phyloP scores from a whole-genome alignment of 2,329 filamentous ascomycete genomes.

The Orbilia javanica region DNA sequence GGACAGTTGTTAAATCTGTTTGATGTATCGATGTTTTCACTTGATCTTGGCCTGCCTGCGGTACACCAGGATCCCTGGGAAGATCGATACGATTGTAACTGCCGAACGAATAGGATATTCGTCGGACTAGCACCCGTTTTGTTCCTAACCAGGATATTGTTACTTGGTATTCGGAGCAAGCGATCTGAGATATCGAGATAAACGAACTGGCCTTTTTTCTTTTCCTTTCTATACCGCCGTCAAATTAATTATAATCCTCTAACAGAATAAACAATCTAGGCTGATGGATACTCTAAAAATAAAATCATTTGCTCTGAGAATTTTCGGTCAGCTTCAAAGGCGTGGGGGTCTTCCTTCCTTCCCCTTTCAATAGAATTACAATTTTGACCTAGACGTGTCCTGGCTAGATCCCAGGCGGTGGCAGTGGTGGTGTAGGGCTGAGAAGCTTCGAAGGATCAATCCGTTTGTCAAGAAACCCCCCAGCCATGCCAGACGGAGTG shows the following conservation, averaged over 20 bases:
- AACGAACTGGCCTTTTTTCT: neutral
- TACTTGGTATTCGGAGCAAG: no score
- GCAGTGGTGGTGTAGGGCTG: neutral
- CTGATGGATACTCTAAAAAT: neutral
- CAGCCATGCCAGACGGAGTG: neutral
- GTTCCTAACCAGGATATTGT: neutral
- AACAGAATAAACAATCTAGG: neutral
- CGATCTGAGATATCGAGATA: no score
- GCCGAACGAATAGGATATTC: slow-evolving; percentile 5
- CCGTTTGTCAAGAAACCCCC: neutral
- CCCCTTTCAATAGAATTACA: neutral
- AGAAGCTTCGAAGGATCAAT: slow-evolving; percentile 2
- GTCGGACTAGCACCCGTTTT: neutral
- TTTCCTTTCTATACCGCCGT: no score
- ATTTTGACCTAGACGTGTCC: neutral
- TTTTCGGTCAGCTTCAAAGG: neutral
- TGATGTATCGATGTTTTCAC: neutral
- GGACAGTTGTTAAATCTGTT: neutral
- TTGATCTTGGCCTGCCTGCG: neutral
- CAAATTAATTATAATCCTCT: no score
- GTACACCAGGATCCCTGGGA: neutral
- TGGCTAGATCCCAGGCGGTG: neutral
- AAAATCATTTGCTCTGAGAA: neutral
- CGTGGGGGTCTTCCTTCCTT: neutral
- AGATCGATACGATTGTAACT: slow-evolving; percentile 1